Evolutionary conservation across 1,284 basidiomycete genomes (phyloP), one percentile per base, ranked within the genome.

Genomic region (Pholiota adiposa): DNA sequence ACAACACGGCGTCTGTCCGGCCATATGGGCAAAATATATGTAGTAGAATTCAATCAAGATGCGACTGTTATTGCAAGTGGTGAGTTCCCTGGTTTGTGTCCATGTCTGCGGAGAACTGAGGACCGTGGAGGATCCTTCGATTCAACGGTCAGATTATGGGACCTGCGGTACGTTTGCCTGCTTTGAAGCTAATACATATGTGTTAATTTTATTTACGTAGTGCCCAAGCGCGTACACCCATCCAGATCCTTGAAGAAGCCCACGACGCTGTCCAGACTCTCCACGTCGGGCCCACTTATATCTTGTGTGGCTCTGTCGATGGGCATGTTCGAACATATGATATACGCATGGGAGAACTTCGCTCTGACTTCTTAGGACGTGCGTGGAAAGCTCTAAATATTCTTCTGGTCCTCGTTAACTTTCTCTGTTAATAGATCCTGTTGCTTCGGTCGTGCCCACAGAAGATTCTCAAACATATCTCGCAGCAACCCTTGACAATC

Each of bases 271-370:
- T 99, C 51, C 95, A 96, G 65, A 85, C 90, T 8, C 74, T 99
- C 61, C 74, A 89, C 77, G 75, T 92, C 65, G 79, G 83, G 25
- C 70, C 82, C 38, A 83, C 85, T 16, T 85, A 82, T 58, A 85
- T 98, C 64, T 81, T 90, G 44, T 84, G 94, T 0, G 94, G 93
- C 1, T 95, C 92, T 0, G 89, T 97, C 1, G 97, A 99, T 66
- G 97, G 97, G 1, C 83, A 90, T 67, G 87, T 98, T 33, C 86
- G 97, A 21, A 92, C 91, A 1, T 98, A 98, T 75, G 97, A 99
- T 74, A 77, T 99, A 31, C 88, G 97, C 49, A 94, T 90, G 79
- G 97, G 97, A 21, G 87, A 96, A 72, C 76, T 98, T 27, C 85
- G 89, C 3, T 83, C 90, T 50, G 97, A 99, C 73, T 95, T 89